Percentiles rank a stretch among this genome's conserved stretches.
phyloP scores from a whole-genome alignment of 345 rosid genomes.

The Physaria fendleri region DNA sequence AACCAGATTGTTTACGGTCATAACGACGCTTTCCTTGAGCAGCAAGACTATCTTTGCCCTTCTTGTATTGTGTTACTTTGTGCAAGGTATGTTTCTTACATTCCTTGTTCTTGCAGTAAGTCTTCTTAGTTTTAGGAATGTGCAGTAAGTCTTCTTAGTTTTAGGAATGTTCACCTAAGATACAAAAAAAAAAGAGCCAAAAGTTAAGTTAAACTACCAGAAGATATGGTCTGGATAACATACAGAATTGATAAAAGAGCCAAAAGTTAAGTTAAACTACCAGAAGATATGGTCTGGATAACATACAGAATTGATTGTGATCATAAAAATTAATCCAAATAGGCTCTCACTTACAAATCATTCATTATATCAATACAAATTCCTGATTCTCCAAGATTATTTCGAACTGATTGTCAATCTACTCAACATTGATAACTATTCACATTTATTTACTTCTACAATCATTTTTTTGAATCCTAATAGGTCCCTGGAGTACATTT shows the following conservation, averaged over 20 bases:
- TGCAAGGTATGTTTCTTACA: conserved; percentile 89
- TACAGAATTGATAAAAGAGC: not conserved
- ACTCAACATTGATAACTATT: not conserved
- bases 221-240: not conserved
- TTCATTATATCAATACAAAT: not conserved
- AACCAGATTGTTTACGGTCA: conserved; percentile 80
- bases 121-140: conserved; percentile 86
- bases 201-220: not conserved
- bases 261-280: not conserved
- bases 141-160: conserved; percentile 79
- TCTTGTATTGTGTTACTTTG: conserved; percentile 85
- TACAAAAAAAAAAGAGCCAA: not conserved
- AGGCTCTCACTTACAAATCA: not conserved
- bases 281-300: not conserved
- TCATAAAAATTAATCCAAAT: not conserved
- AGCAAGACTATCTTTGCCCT: conserved; percentile 85
- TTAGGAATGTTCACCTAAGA: conserved; percentile 78
- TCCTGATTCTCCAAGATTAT: not conserved
- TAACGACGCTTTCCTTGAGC: conserved; percentile 88
- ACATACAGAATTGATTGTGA: not conserved
- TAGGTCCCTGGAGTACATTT: not conserved
- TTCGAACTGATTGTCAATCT: not conserved
- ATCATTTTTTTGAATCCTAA: not conserved
- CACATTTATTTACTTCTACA: not conserved
- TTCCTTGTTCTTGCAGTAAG: conserved; percentile 75